Conservation (phyloP, 2,329 filamentous ascomycete genomes). For the Claviceps quebecensis region DNA sequence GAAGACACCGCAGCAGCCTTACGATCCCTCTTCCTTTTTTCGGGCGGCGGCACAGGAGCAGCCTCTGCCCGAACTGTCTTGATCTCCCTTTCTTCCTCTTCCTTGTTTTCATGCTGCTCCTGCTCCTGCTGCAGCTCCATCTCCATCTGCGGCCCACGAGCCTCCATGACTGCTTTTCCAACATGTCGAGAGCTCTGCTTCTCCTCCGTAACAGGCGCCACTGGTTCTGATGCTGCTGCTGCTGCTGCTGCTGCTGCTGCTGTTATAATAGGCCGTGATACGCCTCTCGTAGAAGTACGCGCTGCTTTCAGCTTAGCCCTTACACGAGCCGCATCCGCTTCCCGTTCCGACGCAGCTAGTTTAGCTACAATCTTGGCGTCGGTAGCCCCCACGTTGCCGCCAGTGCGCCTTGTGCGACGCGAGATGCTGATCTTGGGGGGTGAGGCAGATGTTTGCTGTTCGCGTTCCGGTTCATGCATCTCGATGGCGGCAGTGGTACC, state of each 20-base stretch:
- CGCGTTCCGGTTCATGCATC: background rate
- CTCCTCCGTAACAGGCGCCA: background rate
- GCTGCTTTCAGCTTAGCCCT: constrained; percentile 48
- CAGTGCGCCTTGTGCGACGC: background rate
- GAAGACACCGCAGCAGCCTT: constrained; percentile 42
- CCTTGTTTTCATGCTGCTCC: background rate
- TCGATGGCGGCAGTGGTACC: background rate
- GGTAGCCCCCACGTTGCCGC: background rate
- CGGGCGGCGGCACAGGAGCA: constrained; percentile 9
- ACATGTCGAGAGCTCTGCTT: background rate
- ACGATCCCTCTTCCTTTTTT: constrained; percentile 36
- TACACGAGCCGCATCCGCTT: constrained; percentile 49
- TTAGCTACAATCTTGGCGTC: constrained; percentile 52
- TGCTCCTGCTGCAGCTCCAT: background rate
- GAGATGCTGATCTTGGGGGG: too few species aligned
- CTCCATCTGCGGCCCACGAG: background rate
- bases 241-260: background rate
- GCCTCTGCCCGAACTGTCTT: background rate
- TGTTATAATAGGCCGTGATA: constrained; percentile 16
- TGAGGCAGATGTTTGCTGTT: background rate
- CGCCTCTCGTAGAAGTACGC: constrained; percentile 19
- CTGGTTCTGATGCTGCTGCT: constrained; percentile 7
- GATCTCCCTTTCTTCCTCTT: background rate
- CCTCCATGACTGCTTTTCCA: too few species aligned
- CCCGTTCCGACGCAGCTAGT: constrained; percentile 47